Evolutionary conservation across 352 stramenopile species (phyloP), one percentile per base, ranked within the genome.

Genomic region (Phytophthora sp.): DNA sequence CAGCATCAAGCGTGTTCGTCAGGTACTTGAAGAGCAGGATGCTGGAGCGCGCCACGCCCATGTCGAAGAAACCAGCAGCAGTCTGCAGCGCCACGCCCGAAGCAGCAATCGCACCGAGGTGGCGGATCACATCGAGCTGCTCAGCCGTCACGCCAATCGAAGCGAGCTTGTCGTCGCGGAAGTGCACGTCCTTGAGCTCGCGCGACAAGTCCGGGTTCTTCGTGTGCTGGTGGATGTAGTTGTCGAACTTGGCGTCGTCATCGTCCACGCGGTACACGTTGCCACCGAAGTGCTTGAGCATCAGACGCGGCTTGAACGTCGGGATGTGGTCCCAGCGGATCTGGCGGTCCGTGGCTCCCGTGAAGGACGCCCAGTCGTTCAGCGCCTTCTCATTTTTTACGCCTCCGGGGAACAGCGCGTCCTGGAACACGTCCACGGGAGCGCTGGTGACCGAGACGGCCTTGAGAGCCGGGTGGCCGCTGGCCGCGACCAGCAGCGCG

Each of bases 261-360:
- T 88, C 72, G 54, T 94, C 77, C 52, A 94, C 86, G n/a, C 72
- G 72, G 69, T 91, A 91, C n/a, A 94, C 77, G 57, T 87, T 84
- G 20, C 86, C 86, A 45, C 86, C 86, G 66, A 94, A 94, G 63
- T 91, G 73, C 44, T 90, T 91, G 68, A 94, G 87, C 86, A 94
- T 94, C 13, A 92, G 67, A 12, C 86, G 78, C 34, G 83, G 70
- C 68, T 92, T 91, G 42, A 94, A 73, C 27, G 78, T 79, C 11
- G 86, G 86, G 62, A 94, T 91, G 10, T 72, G 56, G 54, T 78
- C 67, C 86, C 86, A 94, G 18, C 84, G 84, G 41, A 85, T 81
- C 63, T 94, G 84, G 13, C 72, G 68, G 63, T 94, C 83, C n/a
- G 82, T 91, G 20, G 86, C 86, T 53, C 80, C 55, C 24, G 80